Evolutionary conservation across 2,329 filamentous ascomycete genomes (phyloP), one percentile per base, ranked within the genome.

Genomic region (Fusarium bactridioides): DNA sequence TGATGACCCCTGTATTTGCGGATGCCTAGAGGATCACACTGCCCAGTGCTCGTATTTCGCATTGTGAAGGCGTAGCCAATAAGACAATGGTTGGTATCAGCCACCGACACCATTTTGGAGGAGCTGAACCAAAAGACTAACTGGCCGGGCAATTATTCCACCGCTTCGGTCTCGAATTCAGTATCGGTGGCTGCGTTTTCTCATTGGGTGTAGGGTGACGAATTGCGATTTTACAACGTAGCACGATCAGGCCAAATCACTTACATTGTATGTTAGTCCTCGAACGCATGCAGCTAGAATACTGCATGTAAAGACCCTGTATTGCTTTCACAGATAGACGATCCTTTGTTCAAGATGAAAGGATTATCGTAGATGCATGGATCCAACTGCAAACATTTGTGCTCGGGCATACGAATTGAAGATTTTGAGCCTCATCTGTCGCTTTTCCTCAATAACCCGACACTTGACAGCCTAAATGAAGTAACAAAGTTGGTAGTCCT

Each of bases 41-140:
- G 35, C 12, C 25, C 16, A 37, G 23, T 27, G 21, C 54, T 70
- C 70, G 70, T 72, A 72, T 72, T 63, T 72, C 70, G 70, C 43
- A 27, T 72, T 67, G 10, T 1, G n/a, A 48, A 16, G 10, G 29
- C 4, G 11, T 13, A 55, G 23, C 70, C 70, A 72, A 72, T 72
- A 5, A 54, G 43, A 41, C 19, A 16, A 10, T 37, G n/a, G 11
- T 16, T 12, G 5, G 12, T 4, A 19, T 38, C 59, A 72, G 60
- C 70, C 70, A 63, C 70, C 16, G 25, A 70, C 43, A 41, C 19
- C 21, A 37, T 45, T 47, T 40, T 31, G 5, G 35, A 29, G 5
- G 25, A 59, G 48, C 43, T 63, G 27, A 40, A 50, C 35, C 41
- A 25, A 27, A 23, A 41, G 8, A 12, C 10, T 5, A 13, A 38